Percentiles rank a stretch among this genome's conserved stretches.
These are phyloP conservation scores for Lasiodiplodia hormozganensis DNA, from an alignment of 2,329 filamentous ascomycete genomes.

Conservation along the genomic window DNA sequence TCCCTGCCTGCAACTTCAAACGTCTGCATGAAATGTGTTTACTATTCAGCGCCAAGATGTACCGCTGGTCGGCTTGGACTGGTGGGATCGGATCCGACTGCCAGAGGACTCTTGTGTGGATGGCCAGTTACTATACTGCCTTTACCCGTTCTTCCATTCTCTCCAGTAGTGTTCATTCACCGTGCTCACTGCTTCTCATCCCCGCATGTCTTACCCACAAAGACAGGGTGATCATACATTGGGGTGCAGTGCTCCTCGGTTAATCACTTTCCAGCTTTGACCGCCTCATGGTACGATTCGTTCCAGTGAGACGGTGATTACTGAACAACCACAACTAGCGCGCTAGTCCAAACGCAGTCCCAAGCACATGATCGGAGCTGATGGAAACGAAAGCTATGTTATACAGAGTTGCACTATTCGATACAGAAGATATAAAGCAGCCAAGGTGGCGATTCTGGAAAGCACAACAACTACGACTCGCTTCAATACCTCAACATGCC, in stretches of 20 bases:
- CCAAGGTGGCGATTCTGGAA: neutral
- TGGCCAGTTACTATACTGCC: neutral
- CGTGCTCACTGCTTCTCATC: neutral
- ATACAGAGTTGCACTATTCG: neutral
- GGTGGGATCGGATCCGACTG: neutral
- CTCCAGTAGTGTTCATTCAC: neutral
- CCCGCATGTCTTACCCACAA: neutral
- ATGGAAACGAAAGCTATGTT: neutral
- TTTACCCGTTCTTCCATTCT: neutral
- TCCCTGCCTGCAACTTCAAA: neutral
- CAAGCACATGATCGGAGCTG: neutral
- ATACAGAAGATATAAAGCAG: neutral
- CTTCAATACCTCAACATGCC: constrained; percentile 43
- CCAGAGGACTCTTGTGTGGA: neutral
- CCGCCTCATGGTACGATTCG: neutral
- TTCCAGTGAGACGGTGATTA: neutral
- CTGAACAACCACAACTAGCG: constrained; percentile 2
- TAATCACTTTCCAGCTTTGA: neutral
- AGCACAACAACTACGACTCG: neutral
- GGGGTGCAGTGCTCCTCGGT: neutral
- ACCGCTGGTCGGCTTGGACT: neutral
- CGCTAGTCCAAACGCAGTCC: neutral
- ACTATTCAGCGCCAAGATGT: neutral
- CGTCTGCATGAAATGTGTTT: neutral
- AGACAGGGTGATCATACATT: neutral